Evolutionary conservation across 306 rosid species (phyloP), one percentile per base, ranked within the genome.

Genomic region (Senna siamea): DNA sequence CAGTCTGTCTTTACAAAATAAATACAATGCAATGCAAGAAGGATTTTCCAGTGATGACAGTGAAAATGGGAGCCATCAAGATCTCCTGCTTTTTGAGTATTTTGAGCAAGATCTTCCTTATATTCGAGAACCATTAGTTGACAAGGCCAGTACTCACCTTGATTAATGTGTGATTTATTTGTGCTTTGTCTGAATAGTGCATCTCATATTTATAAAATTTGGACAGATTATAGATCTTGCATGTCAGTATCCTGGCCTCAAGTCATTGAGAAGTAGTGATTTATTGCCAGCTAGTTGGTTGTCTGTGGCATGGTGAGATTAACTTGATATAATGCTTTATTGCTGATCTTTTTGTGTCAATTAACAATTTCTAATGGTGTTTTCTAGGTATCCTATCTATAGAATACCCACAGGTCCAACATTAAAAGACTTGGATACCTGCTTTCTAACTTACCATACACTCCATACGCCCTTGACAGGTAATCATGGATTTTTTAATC

Each of bases 371-470:
- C 12, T 41, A 1, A 8, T 10, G 47, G 47, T 41, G 47, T 41
- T 41, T 41, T 41, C 47, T 41, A 41, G 47, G 47, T 41, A 41
- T 41, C 47, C 47, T 41, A 41, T 41, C 13, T 41, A 41, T 41
- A 41, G 47, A 41, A 41, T 41, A 41, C 47, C 47, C 47, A 41
- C 12, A 3, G 13, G 13, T 9, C 13, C 47, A 41, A 41, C 47
- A 9, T 41, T 9, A 41, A 41, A 91, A 86, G 96, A 91, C 78
- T 72, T 91, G 81, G 97, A 91, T 82, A 92, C 97, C 11, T 87
- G 97, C 87, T 91, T 93, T 81, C 83, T 93, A 72, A 90, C 98
- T 8, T 93, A 93, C 68, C 97, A 93, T 79, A 77, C 79, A 56
- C 97, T 93, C 63, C 89, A 87, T 54, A 89, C 92, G 40, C 87